Percentiles rank a stretch among this genome's conserved stretches.
Evolutionary conservation across 208 protist genomes (phyloP).

Genomic region (Trypanosomatidae sp.): DNA sequence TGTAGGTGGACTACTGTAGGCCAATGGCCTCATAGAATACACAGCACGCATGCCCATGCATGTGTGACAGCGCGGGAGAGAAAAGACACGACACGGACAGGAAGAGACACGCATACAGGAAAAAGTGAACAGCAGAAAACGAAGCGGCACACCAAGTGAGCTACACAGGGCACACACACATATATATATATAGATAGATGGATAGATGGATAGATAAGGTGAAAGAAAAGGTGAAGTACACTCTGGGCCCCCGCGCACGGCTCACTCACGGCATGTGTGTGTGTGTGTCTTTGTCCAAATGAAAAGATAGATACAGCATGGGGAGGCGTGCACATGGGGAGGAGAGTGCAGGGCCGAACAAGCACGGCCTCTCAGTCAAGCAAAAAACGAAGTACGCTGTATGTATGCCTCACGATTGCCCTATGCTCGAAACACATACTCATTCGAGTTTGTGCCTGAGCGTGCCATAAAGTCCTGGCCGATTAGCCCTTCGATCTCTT

Average conservation of each 20-base stretch:
- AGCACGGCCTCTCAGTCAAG: neutral
- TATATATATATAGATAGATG: neutral
- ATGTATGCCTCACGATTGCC: neutral
- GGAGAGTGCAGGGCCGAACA: neutral
- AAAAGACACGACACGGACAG: neutral
- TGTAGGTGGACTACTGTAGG: neutral
- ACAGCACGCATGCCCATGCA: neutral
- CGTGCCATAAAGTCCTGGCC: conserved; percentile 51
- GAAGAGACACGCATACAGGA: neutral
- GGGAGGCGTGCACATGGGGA: neutral
- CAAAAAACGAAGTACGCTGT: neutral
- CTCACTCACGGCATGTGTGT: neutral
- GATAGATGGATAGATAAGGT: neutral
- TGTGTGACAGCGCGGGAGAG: neutral
- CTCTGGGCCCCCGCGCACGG: neutral
- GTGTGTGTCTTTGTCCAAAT: neutral
- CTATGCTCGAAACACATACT: conserved; percentile 25
- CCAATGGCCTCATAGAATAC: neutral
- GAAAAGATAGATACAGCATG: neutral
- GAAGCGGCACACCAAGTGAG: neutral
- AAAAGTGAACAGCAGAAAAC: neutral
- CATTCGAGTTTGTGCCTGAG: conserved; percentile 12
- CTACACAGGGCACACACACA: neutral
- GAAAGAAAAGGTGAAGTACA: neutral
- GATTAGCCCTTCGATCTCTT: conserved; percentile 52